These are phyloP conservation scores for Rhodotorula glutinis DNA, from an alignment of 1,284 basidiomycete species.

Conservation along the genomic window DNA sequence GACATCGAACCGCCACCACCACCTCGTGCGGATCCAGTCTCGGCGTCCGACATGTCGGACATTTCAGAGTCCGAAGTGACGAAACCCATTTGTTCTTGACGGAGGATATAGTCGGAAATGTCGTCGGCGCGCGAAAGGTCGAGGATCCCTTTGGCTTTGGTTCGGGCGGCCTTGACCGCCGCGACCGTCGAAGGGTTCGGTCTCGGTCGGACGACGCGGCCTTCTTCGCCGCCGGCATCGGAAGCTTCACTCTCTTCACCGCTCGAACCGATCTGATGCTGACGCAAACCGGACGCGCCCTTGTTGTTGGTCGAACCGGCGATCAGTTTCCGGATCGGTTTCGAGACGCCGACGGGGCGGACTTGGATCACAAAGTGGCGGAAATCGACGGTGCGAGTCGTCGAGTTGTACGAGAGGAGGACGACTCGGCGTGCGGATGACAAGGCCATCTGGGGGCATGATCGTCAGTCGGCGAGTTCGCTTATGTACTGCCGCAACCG, in stretches of 20 bases:
- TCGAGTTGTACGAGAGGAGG: conserved; percentile 84
- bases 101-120: conserved; percentile 89
- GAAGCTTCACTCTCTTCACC: conserved; percentile 27
- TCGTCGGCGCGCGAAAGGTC: conserved; percentile 87
- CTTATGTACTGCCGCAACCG: conserved; percentile 1
- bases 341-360: conserved; percentile 88
- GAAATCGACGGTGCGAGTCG: conserved; percentile 82
- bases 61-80: conserved; percentile 67
- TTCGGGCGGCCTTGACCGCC: conserved; percentile 1
- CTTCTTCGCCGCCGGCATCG: conserved; percentile 47
- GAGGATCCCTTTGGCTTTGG: conserved; percentile 54
- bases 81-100: conserved; percentile 48
- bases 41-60: conserved; percentile 30
- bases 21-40: background rate
- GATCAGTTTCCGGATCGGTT: conserved; percentile 83
- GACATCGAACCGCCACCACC: conserved; percentile 39
- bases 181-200: conserved; percentile 4
- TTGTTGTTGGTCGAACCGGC: conserved; percentile 59
- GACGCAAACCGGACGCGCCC: background rate
- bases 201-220: conserved; percentile 12
- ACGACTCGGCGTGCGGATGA: conserved; percentile 86
- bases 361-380: conserved; percentile 95
- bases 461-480: conserved; percentile 53
- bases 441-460: conserved; percentile 57
- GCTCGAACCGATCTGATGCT: background rate